Evolutionary conservation across 192 early-diverging fungal species (phyloP).

Genomic region (Coemansia sp.): DNA sequence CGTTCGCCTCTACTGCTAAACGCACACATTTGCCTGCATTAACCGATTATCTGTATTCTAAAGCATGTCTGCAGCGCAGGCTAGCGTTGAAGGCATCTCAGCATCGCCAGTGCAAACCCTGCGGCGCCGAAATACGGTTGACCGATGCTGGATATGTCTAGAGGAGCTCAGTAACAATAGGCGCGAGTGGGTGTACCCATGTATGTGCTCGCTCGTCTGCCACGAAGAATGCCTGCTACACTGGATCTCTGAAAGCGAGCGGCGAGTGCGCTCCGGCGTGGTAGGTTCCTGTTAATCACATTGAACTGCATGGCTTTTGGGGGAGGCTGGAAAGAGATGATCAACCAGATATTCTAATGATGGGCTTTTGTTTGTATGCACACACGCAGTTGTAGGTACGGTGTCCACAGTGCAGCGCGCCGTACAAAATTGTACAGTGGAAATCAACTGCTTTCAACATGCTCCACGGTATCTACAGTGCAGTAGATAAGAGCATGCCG

Average conservation of each 20-base stretch:
- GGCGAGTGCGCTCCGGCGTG: constrained; percentile 34
- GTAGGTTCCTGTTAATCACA: constrained; percentile 18
- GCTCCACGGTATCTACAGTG: constrained; percentile 55
- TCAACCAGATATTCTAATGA: not conserved
- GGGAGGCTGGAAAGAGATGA: not conserved
- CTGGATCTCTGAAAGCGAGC: constrained; percentile 72
- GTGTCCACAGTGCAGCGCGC: constrained; percentile 69
- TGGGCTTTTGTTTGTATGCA: not conserved
- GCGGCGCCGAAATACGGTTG: not conserved
- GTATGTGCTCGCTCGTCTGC: constrained; percentile 72
- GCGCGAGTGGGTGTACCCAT: constrained; percentile 69
- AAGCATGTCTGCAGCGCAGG: not conserved
- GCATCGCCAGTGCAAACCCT: not conserved
- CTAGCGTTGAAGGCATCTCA: not conserved
- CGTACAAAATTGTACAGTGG: constrained; percentile 62
- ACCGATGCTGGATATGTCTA: constrained; percentile 77
- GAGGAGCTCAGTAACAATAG: constrained; percentile 63
- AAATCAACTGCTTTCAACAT: constrained; percentile 54
- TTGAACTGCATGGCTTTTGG: not conserved
- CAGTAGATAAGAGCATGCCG: constrained; percentile 62
- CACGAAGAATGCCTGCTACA: constrained; percentile 76
- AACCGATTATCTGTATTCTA: not conserved
- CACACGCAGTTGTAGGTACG: constrained; percentile 50
- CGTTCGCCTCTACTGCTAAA: not conserved
- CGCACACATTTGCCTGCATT: not conserved